Evolutionary conservation across 1,284 basidiomycete species (phyloP), one percentile per base, ranked within the genome.

Genomic region (Clitocybe nebularis): DNA sequence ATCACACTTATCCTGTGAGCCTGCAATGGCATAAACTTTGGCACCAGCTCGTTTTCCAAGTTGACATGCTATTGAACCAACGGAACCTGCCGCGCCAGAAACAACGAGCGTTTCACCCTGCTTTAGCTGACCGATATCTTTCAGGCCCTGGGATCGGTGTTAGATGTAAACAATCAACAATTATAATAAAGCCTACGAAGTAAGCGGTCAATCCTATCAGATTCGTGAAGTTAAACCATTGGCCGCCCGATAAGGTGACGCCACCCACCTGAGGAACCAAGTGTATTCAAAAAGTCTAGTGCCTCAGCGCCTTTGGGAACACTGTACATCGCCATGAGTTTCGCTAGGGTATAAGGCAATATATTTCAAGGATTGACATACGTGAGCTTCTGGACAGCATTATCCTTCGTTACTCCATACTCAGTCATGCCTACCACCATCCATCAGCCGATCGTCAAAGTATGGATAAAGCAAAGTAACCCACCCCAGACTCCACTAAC

Each of bases 31-130:
- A 51, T 92, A 82, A 37, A 96, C 92, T 50, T 79, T 86, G 24
- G 84, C 84, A 23, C 86, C 86, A 13, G 70, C 66, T 36, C 76
- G 71, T 60, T 86, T 88, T 42, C 84, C 91, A 21, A 93, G 75
- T 60, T 94, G 86, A 60, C 79, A 87, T 22, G 71, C 82, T 45
- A 86, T 62, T 21, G 81, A 77, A 23, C 87, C 86, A 13, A 91
- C 89, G 3, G 89, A 83, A n/a, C 92, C 92, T 14, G 91, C 92
- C 0, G 92, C 92, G 14, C 89, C 92, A 1, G 89, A 89, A 14
- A 95, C 84, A 19, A 94, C 75, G 36, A 94, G 77, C 0, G 77
- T 87, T 46, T 95, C 91, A 7, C 90, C 89, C 0, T 81, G 63
- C 60, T 93, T 87, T 55, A 93, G 59, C 47, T 87, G 60, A 19